phyloP scores from a whole-genome alignment of 2,329 filamentous ascomycete species.

The Trichothecium roseum region DNA sequence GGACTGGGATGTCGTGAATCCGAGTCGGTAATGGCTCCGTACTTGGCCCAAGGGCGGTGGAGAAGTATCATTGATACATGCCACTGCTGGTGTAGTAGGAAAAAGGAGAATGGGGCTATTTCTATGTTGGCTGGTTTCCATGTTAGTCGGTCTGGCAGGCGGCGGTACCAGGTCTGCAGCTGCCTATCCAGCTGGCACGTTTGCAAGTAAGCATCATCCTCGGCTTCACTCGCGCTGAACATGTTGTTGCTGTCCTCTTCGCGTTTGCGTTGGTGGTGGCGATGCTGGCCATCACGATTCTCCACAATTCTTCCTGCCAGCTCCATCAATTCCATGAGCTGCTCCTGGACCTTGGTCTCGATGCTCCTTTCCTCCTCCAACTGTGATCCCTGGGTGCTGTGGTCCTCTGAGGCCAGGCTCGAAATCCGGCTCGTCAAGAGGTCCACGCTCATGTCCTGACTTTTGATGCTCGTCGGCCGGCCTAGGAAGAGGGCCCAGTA shows the following conservation, averaged over 20 bases:
- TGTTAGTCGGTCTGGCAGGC: conserved; percentile 34
- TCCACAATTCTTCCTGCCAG: conserved; percentile 41
- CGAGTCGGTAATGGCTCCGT: conserved; percentile 28
- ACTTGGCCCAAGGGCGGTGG: conserved; percentile 42
- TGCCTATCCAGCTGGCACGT: conserved; percentile 41
- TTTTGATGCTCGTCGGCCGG: conserved; percentile 42
- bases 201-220: conserved; percentile 37
- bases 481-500: conserved; percentile 46
- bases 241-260: conserved; percentile 18
- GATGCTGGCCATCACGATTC: conserved; percentile 24
- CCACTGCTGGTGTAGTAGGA: conserved; percentile 45
- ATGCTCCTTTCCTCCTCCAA: too few relatives aligned
- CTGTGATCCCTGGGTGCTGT: conserved; percentile 18
- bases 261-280: conserved; percentile 20
- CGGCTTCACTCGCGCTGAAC: conserved; percentile 19
- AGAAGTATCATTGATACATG: conserved; percentile 41
- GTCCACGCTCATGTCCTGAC: conserved; percentile 37
- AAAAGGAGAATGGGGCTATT: conserved; percentile 38
- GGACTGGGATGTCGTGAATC: conserved; percentile 8
- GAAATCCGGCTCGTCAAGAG: conserved; percentile 34
- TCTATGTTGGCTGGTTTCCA: conserved; percentile 42
- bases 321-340: conserved; percentile 45
- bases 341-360: conserved; percentile 42
- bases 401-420: conserved; percentile 24
- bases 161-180: conserved; percentile 42